Evolutionary conservation across 2,329 filamentous ascomycete genomes (phyloP).

Genomic region (Paracamarosporium sp.): DNA sequence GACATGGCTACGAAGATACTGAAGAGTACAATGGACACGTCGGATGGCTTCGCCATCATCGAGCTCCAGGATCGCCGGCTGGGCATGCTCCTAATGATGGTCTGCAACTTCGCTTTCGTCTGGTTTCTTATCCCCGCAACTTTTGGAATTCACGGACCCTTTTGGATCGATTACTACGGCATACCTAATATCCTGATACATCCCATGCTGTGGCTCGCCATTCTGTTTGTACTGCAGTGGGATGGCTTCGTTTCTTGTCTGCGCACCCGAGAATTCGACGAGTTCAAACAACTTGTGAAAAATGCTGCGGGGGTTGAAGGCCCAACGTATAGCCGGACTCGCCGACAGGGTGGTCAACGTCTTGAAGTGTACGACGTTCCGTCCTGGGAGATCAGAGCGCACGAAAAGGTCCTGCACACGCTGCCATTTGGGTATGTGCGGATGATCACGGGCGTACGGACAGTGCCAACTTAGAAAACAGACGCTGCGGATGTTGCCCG

Average conservation of each 20-base stretch:
- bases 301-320: background rate
- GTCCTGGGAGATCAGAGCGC: background rate
- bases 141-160: conserved; percentile 42
- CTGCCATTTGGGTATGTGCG: conserved; percentile 4
- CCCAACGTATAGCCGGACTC: background rate
- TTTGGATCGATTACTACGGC: conserved; percentile 44
- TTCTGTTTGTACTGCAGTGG: conserved; percentile 70
- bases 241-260: conserved; percentile 74
- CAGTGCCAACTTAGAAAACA: background rate
- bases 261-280: conserved; percentile 70
- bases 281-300: conserved; percentile 62
- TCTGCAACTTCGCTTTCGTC: conserved; percentile 48
- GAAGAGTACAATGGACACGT: conserved; percentile 68
- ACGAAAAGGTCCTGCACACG: conserved; percentile 1
- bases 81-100: conserved; percentile 36
- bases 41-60: conserved; percentile 74
- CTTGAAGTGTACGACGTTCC: background rate
- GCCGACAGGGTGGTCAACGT: background rate
- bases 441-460: conserved; percentile 2
- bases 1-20: conserved; percentile 66
- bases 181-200: background rate
- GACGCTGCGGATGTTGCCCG: background rate
- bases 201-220: conserved; percentile 62
- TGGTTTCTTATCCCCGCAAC: background rate
- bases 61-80: conserved; percentile 71